A percentile compares a stretch with the other conserved stretches of the same genome.
These are phyloP conservation scores for Bromus sterilis DNA, from an alignment of 176 grass and related monocot species.

Conservation along the genomic window DNA sequence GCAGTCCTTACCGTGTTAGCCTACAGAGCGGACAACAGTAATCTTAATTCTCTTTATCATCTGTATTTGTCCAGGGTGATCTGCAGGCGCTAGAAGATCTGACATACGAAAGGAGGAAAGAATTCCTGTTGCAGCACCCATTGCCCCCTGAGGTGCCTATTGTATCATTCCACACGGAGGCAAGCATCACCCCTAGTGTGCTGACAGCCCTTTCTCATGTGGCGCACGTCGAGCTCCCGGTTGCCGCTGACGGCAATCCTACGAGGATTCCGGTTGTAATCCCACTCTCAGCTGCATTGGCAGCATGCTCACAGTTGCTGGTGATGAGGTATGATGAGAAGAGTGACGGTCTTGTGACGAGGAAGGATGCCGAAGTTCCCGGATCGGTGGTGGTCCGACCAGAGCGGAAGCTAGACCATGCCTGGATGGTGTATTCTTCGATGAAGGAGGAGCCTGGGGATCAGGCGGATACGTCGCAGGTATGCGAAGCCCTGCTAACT, in stretches of 20 bases:
- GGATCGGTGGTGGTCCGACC: slow-evolving; percentile 64
- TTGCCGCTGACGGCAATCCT: slow-evolving; percentile 40
- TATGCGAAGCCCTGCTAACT: slow-evolving; percentile 80
- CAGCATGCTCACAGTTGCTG: slow-evolving; percentile 72
- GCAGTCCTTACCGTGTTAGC: background rate
- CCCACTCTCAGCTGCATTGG: slow-evolving; percentile 76
- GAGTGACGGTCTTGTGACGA: slow-evolving; percentile 80
- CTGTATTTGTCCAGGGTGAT: slow-evolving; percentile 56
- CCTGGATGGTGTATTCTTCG: slow-evolving; percentile 92
- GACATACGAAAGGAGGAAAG: slow-evolving; percentile 69
- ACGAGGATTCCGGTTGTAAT: slow-evolving; percentile 73
- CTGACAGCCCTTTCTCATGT: slow-evolving; percentile 80
- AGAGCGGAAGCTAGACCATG: slow-evolving; percentile 69
- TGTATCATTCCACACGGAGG: slow-evolving; percentile 91
- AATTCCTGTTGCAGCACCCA: slow-evolving; percentile 54
- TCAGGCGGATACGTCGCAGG: slow-evolving; percentile 68
- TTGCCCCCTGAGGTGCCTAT: slow-evolving; percentile 61
- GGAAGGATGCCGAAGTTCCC: slow-evolving; percentile 71
- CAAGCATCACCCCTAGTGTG: slow-evolving; percentile 59
- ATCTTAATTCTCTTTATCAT: background rate
- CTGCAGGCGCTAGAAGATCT: slow-evolving; percentile 76
- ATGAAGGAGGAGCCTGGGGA: slow-evolving; percentile 50
- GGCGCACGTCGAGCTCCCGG: slow-evolving; percentile 73
- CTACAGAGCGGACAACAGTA: background rate
- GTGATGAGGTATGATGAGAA: slow-evolving; percentile 77